Evolutionary conservation across 164 flowering plant species (phyloP), one percentile per base, ranked within the genome.

Genomic region (Magnolia kwangsiensis): DNA sequence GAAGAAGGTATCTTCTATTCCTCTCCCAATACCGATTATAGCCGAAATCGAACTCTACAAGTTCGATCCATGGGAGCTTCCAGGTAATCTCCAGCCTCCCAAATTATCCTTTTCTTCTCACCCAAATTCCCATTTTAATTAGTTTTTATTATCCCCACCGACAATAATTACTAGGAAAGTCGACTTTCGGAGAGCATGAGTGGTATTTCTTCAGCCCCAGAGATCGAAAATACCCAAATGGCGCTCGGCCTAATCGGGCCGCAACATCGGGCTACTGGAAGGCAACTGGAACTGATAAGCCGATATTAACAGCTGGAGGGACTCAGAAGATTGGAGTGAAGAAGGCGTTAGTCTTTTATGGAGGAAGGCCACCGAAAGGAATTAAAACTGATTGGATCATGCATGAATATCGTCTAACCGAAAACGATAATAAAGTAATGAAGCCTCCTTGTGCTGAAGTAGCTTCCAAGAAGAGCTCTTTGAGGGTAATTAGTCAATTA

Each of bases 221-320:
- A 63, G 98, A 94, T 71, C 79, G 98, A 76, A 94, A 94, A 80
- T 94, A 94, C 51, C 97, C 97, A 0, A 94, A 94, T 79, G 97
- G 98, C 0, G 93, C 95, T 0, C 73, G 98, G 80, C 97, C 97
- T 2, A 94, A 92, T 75, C 67, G 98, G 68, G 98, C 97, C 3
- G 97, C 98, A 8, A 90, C 92, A 0, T 91, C 98, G 0, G 98
- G 98, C 27, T 94, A 92, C 67, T 94, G 98, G 98, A 94, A 94
- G 81, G 98, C 98, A 0, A 94, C 98, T 0, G 98, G 98, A n/a
- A 94, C 98, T 0, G 98, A 94, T 69, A 94, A 91, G 83, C 95
- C 98, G 8, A 90, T 94, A 50, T 37, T 91, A 67, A 79, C 88
- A 8, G 83, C 90, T 0, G 91, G 88, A 0, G 93, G 97, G 45